Evolutionary conservation across 2,329 filamentous ascomycete genomes (phyloP).

Genomic region (Botrytis fragariae): DNA sequence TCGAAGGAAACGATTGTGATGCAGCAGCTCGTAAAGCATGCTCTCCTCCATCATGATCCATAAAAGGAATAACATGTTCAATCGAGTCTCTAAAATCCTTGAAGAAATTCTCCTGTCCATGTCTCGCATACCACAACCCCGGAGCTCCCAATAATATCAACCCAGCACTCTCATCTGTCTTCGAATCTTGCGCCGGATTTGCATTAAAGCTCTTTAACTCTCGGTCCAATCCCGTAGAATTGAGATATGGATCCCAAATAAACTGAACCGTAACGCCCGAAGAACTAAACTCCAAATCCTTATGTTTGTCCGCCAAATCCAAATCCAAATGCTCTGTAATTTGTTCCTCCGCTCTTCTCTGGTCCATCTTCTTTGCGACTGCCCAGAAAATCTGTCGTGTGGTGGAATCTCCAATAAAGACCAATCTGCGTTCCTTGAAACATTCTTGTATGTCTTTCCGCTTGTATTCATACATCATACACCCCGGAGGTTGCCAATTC

Average conservation of each 20-base stretch:
- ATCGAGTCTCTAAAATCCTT: slow-evolving; percentile 47
- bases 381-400: slow-evolving; percentile 61
- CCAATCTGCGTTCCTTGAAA: slow-evolving; percentile 49
- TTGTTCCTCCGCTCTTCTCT: slow-evolving; percentile 40
- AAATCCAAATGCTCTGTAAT: slow-evolving; percentile 40
- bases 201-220: slow-evolving; percentile 43
- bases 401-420: slow-evolving; percentile 61
- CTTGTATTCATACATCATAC: slow-evolving; percentile 56
- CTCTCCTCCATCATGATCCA: slow-evolving; percentile 37
- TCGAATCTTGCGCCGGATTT: slow-evolving; percentile 23
- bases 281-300: slow-evolving; percentile 45
- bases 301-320: slow-evolving; percentile 43
- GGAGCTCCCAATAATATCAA: slow-evolving; percentile 52
- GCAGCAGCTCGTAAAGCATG: slow-evolving; percentile 15
- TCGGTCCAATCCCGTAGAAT: slow-evolving; percentile 46
- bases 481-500: slow-evolving; percentile 59
- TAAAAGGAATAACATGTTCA: slow-evolving; percentile 45
- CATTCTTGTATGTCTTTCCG: slow-evolving; percentile 52
- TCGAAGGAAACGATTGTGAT: slow-evolving; percentile 30
- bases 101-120: slow-evolving; percentile 47
- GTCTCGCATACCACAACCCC: slow-evolving; percentile 54
- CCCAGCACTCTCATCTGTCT: slow-evolving; percentile 40
- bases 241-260: slow-evolving; percentile 62
- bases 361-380: slow-evolving; percentile 49
- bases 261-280: slow-evolving; percentile 52